These are phyloP conservation scores for Colletotrichum musicola DNA, from an alignment of 2,329 filamentous ascomycete genomes.

Conservation along the genomic window DNA sequence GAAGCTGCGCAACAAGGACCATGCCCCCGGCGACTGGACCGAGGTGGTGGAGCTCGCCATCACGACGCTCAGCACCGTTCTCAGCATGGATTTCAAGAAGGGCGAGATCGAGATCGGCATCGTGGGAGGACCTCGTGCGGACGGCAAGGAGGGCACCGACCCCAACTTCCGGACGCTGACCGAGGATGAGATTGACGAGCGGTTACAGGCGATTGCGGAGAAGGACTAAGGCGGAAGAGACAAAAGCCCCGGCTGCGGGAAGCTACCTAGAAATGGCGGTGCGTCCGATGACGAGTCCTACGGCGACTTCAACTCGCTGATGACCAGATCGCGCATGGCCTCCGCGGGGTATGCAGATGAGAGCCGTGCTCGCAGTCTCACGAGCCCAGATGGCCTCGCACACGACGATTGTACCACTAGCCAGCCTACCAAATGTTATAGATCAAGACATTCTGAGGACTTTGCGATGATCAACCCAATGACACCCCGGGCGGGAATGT, in stretches of 20 bases:
- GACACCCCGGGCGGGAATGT: neutral
- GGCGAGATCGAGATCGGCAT: conserved; percentile 98
- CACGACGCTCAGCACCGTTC: conserved; percentile 91
- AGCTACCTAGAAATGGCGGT: conserved; percentile 25
- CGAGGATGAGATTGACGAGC: conserved; percentile 98
- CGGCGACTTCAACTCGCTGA: conserved; percentile 21
- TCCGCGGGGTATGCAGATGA: conserved; percentile 29
- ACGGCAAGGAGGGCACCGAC: conserved; percentile 86
- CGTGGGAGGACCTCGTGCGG: conserved; percentile 86
- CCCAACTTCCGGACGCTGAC: conserved; percentile 87
- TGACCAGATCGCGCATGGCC: conserved; percentile 23
- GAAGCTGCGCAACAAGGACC: conserved; percentile 99
- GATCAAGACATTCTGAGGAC: conserved; percentile 43
- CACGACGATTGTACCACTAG: conserved; percentile 40
- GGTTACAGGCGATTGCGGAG: conserved; percentile 97
- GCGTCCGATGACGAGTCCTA: conserved; percentile 25
- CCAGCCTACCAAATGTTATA: conserved; percentile 42
- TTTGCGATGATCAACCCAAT: conserved; percentile 29
- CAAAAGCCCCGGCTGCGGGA: conserved; percentile 19
- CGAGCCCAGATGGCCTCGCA: conserved; percentile 30
- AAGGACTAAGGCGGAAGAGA: conserved; percentile 79
- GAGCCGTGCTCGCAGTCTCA: conserved; percentile 21
- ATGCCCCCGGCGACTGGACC: conserved; percentile 92
- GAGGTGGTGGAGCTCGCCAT: conserved; percentile 98
- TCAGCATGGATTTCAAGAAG: conserved; percentile 99